Evolutionary conservation across 495 filamentous ascomycete species (phyloP), one percentile per base, ranked within the genome.

Genomic region (Penicillium lagena): DNA sequence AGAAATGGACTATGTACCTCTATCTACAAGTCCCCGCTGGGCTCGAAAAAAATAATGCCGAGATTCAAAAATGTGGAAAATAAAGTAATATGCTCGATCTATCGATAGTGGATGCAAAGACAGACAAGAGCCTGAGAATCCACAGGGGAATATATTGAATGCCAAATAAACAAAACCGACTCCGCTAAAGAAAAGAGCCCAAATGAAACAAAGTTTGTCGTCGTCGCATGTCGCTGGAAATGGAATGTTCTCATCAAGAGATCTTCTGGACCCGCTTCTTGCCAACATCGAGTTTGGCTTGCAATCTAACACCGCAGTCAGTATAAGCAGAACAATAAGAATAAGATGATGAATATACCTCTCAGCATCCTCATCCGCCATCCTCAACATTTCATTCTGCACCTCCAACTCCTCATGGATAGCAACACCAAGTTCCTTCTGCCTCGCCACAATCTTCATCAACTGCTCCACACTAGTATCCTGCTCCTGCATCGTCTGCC

Each of bases 361-460:
- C 47, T 85, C 82, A 5, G 79, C 78, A 72, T 95, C 89, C 56
- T 85, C 73, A 62, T 90, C 85, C 31, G 91, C 56, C 62, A 85
- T 51, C 22, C 76, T 77, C 51, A 98, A 66, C 80, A 95, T 77
- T 54, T 84, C 80, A 58, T 84, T 90, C 72, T 98, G 93, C 42
- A 83, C 60, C 55, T 83, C 80, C 57, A 97, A 67, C 68, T 98
- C 94, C 47, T 86, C 79, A 55, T 90, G 78, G 49, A 97, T 96
- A 36, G 80, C 78, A 38, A 86, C 65, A 0, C 89, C 93, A 70
- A 97, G 80, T 72, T 95, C 87, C 66, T 77, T 83, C 75, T 96
- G 88, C 53, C 85, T 64, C 46, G 78, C 60, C 39, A 97, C 84
- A 50, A 89, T 83, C 66, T 81, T 84, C 28, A 78, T 74, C 59